phyloP scores from a whole-genome alignment of 352 stramenopile genomes.

The Pilasporangium apinafurcum region DNA sequence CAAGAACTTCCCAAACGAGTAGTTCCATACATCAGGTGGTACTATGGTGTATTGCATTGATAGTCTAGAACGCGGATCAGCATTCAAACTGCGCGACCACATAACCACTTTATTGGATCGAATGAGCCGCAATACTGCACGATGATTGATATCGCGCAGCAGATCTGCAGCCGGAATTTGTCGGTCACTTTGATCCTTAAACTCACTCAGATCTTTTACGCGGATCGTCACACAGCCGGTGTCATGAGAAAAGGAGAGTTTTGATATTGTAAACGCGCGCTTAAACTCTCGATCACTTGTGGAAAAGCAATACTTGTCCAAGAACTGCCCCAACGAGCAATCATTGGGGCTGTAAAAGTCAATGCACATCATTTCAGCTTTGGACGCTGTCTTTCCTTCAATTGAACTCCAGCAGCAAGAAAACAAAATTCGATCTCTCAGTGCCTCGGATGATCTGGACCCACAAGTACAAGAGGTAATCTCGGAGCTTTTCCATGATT shows the following conservation, averaged over 20 bases:
- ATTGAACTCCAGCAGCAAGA: slow-evolving; percentile 83
- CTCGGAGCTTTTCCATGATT: background rate
- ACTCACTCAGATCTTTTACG: slow-evolving; percentile 64
- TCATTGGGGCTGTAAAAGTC: slow-evolving; percentile 84
- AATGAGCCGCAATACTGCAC: slow-evolving; percentile 46
- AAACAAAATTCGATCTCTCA: slow-evolving; percentile 74
- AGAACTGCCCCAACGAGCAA: slow-evolving; percentile 77
- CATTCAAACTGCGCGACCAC: slow-evolving; percentile 50
- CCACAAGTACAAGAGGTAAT: slow-evolving; percentile 54
- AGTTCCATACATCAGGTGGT: slow-evolving; percentile 71
- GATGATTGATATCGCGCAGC: slow-evolving; percentile 56
- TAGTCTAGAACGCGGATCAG: slow-evolving; percentile 17
- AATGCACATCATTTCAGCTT: slow-evolving; percentile 86
- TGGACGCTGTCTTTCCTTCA: slow-evolving; percentile 66
- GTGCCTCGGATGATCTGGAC: slow-evolving; percentile 38
- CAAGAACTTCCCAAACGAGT: slow-evolving; percentile 85
- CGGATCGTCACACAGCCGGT: slow-evolving; percentile 62
- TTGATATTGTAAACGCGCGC: slow-evolving; percentile 67
- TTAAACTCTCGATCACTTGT: slow-evolving; percentile 71
- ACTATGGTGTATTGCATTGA: slow-evolving; percentile 55
- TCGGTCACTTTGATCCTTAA: slow-evolving; percentile 56
- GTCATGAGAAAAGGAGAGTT: slow-evolving; percentile 82
- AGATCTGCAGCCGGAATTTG: slow-evolving; percentile 44
- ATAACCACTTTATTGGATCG: slow-evolving; percentile 60
- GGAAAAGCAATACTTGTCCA: slow-evolving; percentile 75